Evolutionary conservation across 371 early-diverging fungal genomes (phyloP).

Genomic region (Rhizopus stolonifer): DNA sequence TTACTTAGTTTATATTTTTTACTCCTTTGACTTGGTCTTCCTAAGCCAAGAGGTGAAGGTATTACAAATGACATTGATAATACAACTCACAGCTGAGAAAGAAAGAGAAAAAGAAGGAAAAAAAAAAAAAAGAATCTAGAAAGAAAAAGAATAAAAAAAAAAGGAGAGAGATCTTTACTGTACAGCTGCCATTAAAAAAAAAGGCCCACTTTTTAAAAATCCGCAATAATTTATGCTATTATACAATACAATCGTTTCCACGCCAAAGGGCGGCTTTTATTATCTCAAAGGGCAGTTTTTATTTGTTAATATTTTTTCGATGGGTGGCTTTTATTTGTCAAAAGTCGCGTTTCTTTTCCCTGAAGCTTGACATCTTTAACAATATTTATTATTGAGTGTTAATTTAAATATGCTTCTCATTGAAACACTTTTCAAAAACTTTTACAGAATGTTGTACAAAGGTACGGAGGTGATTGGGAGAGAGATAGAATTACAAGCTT

Average conservation of each 20-base stretch:
- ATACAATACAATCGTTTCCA: neutral
- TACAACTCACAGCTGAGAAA: too few species aligned
- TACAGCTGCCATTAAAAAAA: too few species aligned
- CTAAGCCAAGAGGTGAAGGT: slow-evolving; percentile 31
- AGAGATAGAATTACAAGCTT: slow-evolving; percentile 3
- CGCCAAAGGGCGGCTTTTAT: slow-evolving; percentile 6
- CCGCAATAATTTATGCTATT: too few species aligned
- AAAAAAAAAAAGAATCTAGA: neutral
- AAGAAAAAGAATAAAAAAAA: slow-evolving; percentile 2
- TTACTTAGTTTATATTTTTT: slow-evolving; percentile 31
- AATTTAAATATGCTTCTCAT: slow-evolving; percentile 14
- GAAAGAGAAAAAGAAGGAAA: neutral
- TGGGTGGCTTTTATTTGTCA: too few species aligned
- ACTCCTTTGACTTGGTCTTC: slow-evolving; percentile 27
- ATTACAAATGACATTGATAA: slow-evolving; percentile 6
- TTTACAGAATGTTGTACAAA: slow-evolving; percentile 14
- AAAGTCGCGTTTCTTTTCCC: too few species aligned
- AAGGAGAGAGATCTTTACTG: slow-evolving; percentile 10
- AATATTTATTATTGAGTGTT: slow-evolving; percentile 5
- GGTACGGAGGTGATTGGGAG: neutral
- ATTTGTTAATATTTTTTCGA: neutral
- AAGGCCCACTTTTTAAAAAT: too few species aligned
- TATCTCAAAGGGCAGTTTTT: neutral
- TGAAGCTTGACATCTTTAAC: slow-evolving; percentile 4
- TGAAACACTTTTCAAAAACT: slow-evolving; percentile 13